A percentile compares a stretch with the other conserved stretches of the same genome.
phyloP scores from a whole-genome alignment of 1,284 basidiomycete genomes.

The Fomitiporia mediterranea region DNA sequence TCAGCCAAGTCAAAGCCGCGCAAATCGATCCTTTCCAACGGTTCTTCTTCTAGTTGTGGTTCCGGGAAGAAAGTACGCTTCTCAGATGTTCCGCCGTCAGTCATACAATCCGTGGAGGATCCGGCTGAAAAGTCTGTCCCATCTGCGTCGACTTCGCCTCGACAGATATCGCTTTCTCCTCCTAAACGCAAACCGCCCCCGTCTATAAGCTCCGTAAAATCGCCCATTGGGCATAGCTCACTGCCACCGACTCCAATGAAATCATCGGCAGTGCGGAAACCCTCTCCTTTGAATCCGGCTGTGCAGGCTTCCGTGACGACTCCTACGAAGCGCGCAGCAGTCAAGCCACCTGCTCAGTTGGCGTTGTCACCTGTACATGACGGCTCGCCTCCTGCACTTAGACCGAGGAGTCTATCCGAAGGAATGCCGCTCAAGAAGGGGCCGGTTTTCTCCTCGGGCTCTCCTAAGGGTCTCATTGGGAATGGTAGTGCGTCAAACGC shows the following conservation, averaged over 20 bases:
- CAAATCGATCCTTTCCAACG: conserved; percentile 11
- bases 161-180: not conserved
- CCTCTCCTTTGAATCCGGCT: not conserved
- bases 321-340: not conserved
- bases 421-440: not conserved
- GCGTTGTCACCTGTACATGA: too few species aligned
- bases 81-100: conserved; percentile 4
- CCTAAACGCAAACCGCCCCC: conserved; percentile 12
- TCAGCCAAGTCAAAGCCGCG: not conserved
- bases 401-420: not conserved
- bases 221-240: not conserved
- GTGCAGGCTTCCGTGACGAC: not conserved
- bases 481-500: not conserved
- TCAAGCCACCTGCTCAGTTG: not conserved
- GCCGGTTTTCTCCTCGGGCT: not conserved
- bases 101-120: not conserved
- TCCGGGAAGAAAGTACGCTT: conserved; percentile 18
- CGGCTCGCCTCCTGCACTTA: not conserved
- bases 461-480: not conserved
- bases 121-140: not conserved
- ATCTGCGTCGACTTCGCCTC: not conserved
- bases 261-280: not conserved
- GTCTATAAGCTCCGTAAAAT: not conserved
- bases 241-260: not conserved
- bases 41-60: not conserved